Evolutionary conservation across 306 rosid species (phyloP).

Genomic region (Cicer cuneatum): DNA sequence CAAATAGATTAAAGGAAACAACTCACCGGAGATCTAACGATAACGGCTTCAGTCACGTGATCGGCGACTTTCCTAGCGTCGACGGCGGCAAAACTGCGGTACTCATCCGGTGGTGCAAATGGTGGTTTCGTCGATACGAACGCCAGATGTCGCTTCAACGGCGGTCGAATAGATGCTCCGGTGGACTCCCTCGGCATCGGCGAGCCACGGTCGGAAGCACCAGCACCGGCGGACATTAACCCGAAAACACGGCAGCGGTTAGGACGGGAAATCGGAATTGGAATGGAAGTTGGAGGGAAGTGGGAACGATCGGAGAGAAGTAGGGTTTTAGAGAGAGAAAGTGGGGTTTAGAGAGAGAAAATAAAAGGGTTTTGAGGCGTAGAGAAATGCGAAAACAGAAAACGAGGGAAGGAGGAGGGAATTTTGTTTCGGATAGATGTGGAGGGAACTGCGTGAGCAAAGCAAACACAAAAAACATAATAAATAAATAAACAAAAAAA

Average conservation of each 20-base stretch:
- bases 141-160: conserved; percentile 73
- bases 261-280: conserved; percentile 6
- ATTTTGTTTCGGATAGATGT: conserved; percentile 96
- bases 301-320: conserved; percentile 1
- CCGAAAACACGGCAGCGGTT: background rate
- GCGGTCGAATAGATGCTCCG: conserved; percentile 57
- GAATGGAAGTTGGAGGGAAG: conserved; percentile 26
- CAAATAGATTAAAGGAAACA: background rate
- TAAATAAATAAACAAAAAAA: too few relatives aligned
- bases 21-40: conserved; percentile 85
- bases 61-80: conserved; percentile 54
- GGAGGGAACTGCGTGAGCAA: conserved; percentile 84
- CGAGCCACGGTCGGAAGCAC: conserved; percentile 61
- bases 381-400: conserved; percentile 61
- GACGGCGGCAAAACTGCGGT: conserved; percentile 63
- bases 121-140: conserved; percentile 80
- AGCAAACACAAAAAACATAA: background rate
- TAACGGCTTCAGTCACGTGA: conserved; percentile 69
- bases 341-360: conserved; percentile 45
- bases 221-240: conserved; percentile 72
- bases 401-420: conserved; percentile 99
- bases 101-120: conserved; percentile 72
- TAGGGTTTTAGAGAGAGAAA: conserved; percentile 56
- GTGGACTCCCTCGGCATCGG: conserved; percentile 49
- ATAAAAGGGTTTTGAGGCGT: conserved; percentile 43